Evolutionary conservation across 1,139 yeast species (phyloP).

Genomic region (Geotrichum bryndzae): DNA sequence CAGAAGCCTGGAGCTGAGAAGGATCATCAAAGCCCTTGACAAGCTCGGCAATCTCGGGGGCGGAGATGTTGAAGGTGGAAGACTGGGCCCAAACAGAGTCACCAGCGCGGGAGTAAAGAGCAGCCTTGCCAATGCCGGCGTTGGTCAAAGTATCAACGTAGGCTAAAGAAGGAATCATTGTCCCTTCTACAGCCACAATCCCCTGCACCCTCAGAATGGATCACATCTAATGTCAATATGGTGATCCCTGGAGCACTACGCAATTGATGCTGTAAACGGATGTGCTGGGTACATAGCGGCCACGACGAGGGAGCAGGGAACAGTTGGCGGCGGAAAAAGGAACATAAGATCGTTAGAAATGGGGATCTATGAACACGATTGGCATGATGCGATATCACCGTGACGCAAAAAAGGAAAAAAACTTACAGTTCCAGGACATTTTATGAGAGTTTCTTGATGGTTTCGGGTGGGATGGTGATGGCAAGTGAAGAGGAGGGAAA

Average conservation of each 20-base stretch:
- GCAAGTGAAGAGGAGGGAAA: neutral
- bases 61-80: constrained; percentile 55
- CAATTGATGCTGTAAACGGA: neutral
- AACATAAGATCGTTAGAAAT: neutral
- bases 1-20: constrained; percentile 69
- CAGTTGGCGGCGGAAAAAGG: neutral
- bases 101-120: constrained; percentile 89
- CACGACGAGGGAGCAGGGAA: constrained; percentile 8
- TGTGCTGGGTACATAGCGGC: constrained; percentile 1
- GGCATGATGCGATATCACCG: neutral
- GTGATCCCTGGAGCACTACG: neutral
- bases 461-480: neutral
- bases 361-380: neutral
- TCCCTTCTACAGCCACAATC: neutral
- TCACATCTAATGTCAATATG: neutral
- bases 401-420: neutral
- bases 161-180: constrained; percentile 43
- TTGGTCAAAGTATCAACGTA: constrained; percentile 88
- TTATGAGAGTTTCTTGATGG: neutral
- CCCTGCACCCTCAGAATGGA: neutral
- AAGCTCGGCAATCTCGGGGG: constrained; percentile 65
- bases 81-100: constrained; percentile 93
- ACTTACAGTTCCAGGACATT: constrained; percentile 19
- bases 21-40: constrained; percentile 81
- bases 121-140: constrained; percentile 86